Evolutionary conservation across 345 rosid genomes (phyloP), one percentile per base, ranked within the genome.

Genomic region (Hibiscus mutabilis): DNA sequence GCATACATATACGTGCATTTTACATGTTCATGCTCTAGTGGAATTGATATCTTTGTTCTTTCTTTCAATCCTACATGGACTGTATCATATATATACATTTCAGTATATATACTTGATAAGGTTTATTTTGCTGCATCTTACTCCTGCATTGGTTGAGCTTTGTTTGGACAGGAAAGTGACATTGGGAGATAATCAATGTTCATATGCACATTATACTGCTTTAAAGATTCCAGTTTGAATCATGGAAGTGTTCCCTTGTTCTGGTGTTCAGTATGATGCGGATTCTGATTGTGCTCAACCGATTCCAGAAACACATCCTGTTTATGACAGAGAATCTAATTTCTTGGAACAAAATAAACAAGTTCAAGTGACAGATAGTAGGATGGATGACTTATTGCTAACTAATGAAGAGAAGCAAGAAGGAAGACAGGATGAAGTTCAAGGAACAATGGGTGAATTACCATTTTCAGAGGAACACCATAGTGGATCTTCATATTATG

Each of bases 201-300:
- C 42, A 35, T 75, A 55, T 66, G 47, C 77, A 37, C 33, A 37
- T 67, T 72, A 40, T 42, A 74, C 55, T 25, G 44, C 56, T 61
- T 33, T 61, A 57, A 44, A 67, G 42, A 61, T 64, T 72, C 76
- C 55, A 60, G 66, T 31, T 70, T 79, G 72, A 79, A 79, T 66
- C 58, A 89, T 91, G 94, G 91, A 91, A 73, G 74, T 82, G 68
- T 75, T 85, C 72, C 75, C 89, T 70, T 81, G 81, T 80, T 81
- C 87, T 69, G 89, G 83, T 74, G 79, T 79, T 79, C 85, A 82
- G 75, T 75, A 76, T 63, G 79, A 68, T 65, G 83, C 80, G 33
- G 87, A 86, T 76, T 71, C 79, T 52, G 81, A 86, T 80, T 74
- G 75, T 73, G 76, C 74, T 74, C 78, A n/a, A n/a, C n/a, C n/a